These are phyloP conservation scores for Mrakia frigida DNA, from an alignment of 768 basidiomycete species.

Conservation along the genomic window DNA sequence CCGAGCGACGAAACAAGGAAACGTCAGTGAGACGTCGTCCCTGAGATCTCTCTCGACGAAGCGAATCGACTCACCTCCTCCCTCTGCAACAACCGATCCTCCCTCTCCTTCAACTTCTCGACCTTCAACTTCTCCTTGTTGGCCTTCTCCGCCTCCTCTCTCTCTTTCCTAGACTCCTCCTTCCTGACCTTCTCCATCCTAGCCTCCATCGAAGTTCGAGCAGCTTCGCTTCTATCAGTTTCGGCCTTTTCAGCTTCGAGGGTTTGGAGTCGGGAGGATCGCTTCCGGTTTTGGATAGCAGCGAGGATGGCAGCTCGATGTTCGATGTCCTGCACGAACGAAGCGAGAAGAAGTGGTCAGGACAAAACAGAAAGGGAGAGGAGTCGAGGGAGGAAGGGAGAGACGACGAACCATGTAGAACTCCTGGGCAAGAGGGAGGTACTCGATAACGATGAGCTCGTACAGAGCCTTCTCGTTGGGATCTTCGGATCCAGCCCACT, in stretches of 20 bases:
- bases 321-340: not conserved
- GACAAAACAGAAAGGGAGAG: not conserved
- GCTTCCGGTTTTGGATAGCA: constrained; percentile 76
- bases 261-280: constrained; percentile 79
- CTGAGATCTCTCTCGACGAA: not conserved
- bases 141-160: constrained; percentile 3
- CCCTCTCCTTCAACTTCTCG: constrained; percentile 23
- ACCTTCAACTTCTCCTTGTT: constrained; percentile 2
- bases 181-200: constrained; percentile 26
- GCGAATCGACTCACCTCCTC: constrained; percentile 6
- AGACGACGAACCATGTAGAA: constrained; percentile 60
- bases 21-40: not conserved
- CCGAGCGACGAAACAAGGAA: not conserved
- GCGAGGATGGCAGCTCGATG: constrained; percentile 62
- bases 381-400: not conserved
- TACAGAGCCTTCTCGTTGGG: constrained; percentile 71
- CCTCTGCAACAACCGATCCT: constrained; percentile 9
- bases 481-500: constrained; percentile 69
- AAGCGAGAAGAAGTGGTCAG: not conserved
- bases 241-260: constrained; percentile 63
- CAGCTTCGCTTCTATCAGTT: constrained; percentile 12
- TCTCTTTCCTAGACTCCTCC: constrained; percentile 17
- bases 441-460: constrained; percentile 58
- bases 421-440: constrained; percentile 63
- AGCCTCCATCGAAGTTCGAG: constrained; percentile 17